phyloP scores from a whole-genome alignment of 2,329 filamentous ascomycete species.

The Fusarium subtropicale region DNA sequence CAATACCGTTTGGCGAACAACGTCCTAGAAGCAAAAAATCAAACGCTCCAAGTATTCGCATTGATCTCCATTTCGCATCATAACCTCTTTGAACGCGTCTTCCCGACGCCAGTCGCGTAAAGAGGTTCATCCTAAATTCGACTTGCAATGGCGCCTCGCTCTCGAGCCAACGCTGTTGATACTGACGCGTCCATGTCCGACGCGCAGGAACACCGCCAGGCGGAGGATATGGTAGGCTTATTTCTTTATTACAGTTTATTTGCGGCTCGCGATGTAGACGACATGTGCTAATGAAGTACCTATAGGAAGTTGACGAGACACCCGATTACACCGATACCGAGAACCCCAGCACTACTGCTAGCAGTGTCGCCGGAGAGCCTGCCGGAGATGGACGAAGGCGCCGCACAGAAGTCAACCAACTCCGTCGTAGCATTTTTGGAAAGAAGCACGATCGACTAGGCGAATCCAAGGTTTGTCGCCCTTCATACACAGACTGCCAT shows the following conservation, averaged over 20 bases:
- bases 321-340: constrained; percentile 75
- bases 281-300: constrained; percentile 25
- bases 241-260: neutral
- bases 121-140: constrained; percentile 54
- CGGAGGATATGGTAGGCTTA: constrained; percentile 62
- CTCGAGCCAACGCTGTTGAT: constrained; percentile 65
- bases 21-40: neutral
- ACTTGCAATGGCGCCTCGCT: constrained; percentile 66
- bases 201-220: constrained; percentile 60
- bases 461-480: constrained; percentile 81
- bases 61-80: constrained; percentile 22
- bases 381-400: constrained; percentile 82
- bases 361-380: constrained; percentile 84
- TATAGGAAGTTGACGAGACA: constrained; percentile 71
- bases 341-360: constrained; percentile 77
- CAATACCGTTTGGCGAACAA: constrained; percentile 11
- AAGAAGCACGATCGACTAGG: constrained; percentile 94
- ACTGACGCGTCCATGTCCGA: constrained; percentile 74
- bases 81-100: constrained; percentile 59
- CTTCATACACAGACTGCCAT: constrained; percentile 10
- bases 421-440: constrained; percentile 91
- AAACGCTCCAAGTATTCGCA: neutral
- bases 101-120: constrained; percentile 62
- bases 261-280: neutral
- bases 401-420: constrained; percentile 86